Base-by-base conservation (phyloP, 169 alveolate species). In the Eimeria acervulina region DNA sequence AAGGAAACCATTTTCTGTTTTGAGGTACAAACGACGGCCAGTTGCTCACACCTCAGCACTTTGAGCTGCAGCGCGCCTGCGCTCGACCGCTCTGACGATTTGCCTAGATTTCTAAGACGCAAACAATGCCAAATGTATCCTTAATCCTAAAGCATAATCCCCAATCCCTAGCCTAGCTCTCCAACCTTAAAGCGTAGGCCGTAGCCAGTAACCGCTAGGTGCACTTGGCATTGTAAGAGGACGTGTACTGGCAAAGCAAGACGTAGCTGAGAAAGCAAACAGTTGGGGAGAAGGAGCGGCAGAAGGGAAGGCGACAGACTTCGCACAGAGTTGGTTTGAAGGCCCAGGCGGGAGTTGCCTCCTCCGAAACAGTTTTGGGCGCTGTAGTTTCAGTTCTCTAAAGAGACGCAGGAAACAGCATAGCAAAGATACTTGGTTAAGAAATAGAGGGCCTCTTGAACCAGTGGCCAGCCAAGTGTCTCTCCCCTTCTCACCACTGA, bases 271-370 rank as follows among this genome's bases (percentile, higher is more conserved):
- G 83, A 6, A 19, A n/a, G 28, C 21, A 19, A n/a, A 36, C 21
- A 19, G 2, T 33, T 33, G 10, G 8, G 31, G 4, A 7, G 42
- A 38, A n/a, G 44, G 26, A 8, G 36, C 7, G 36, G 38, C 36
- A 80, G 2, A 23, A 38, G 31, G 26, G 31, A 38, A 31, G 21
- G 51, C 28, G 36, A 87, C 81, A 33, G 61, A 87, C 93, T 61
- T 61, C 81, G 93, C 93, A 87, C 47, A 87, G 83, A 26, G 93
- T 87, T 33, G 93, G 93, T 10, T n/a, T 87, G 40, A 87, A 87
- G 44, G 81, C 51, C 74, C 93, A 87, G 2, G 26, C 28, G 28
- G 31, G 55, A 31, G 63, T 12, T 10, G 61, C 91, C 74, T 44
- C 91, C 12, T 26, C 76, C 42, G 1, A 8, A 38, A 2, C 23